Percentiles rank a stretch among this genome's conserved stretches.
These are phyloP conservation scores for Malus hybrid DNA, from an alignment of 331 rosid species.

Conservation along the genomic window DNA sequence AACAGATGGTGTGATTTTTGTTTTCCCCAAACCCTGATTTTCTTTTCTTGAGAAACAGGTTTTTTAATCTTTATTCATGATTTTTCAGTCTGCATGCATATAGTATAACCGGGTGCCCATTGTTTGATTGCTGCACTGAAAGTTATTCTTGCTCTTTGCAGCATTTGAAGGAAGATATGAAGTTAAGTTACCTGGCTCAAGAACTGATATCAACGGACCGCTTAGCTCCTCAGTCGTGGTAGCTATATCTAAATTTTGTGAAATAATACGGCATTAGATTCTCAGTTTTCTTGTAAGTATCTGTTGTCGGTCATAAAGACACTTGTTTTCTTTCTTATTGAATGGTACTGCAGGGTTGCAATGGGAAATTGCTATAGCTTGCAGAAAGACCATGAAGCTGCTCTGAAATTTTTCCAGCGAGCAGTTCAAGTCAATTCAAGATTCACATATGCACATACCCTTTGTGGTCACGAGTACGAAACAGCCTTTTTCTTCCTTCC, in stretches of 20 bases:
- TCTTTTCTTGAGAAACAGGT: neutral
- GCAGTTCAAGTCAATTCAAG: slow-evolving; percentile 86
- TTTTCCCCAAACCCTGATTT: neutral
- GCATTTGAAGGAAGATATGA: slow-evolving; percentile 99
- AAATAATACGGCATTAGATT: neutral
- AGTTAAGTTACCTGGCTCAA: slow-evolving; percentile 89
- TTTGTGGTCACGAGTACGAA: slow-evolving; percentile 95
- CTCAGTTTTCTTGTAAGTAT: neutral
- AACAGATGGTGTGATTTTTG: neutral
- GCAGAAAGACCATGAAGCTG: slow-evolving; percentile 99
- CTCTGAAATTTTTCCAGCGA: slow-evolving; percentile 89
- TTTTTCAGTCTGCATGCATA: neutral
- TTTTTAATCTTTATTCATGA: neutral
- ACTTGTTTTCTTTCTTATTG: slow-evolving; percentile 4
- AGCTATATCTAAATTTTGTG: slow-evolving; percentile 17
- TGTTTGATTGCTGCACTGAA: slow-evolving; percentile 3
- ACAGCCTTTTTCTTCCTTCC: slow-evolving; percentile 4
- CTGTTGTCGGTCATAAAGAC: neutral
- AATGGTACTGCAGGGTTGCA: slow-evolving; percentile 61
- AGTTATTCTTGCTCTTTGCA: slow-evolving; percentile 36
- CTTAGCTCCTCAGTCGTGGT: slow-evolving; percentile 96
- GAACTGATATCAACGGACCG: slow-evolving; percentile 89
- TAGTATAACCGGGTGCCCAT: neutral
- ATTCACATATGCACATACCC: slow-evolving; percentile 98
- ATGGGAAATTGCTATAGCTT: slow-evolving; percentile 98